Evolutionary conservation across 176 grass and related monocot genomes (phyloP).

Genomic region (Carex myosuroides): DNA sequence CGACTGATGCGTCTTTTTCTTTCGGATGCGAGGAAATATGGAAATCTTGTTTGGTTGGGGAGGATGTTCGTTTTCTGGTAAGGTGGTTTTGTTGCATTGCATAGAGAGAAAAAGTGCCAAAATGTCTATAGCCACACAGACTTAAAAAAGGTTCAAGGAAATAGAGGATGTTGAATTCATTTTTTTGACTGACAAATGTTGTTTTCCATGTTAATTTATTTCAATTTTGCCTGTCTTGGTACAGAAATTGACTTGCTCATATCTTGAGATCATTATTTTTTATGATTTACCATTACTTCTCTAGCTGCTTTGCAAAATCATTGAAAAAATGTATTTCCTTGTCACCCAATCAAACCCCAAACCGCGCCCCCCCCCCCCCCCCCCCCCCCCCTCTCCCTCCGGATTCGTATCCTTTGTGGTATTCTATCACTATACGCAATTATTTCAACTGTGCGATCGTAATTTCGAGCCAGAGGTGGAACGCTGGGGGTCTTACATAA

Average conservation of each 20-base stretch:
- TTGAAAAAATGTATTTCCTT: background rate
- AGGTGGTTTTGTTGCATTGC: background rate
- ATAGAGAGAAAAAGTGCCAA: background rate
- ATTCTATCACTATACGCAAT: too few species aligned
- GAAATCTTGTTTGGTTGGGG: background rate
- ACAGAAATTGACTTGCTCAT: too few species aligned
- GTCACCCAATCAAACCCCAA: too few species aligned
- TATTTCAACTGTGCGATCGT: too few species aligned
- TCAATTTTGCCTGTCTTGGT: background rate
- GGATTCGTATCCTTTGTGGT: too few species aligned
- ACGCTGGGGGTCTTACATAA: too few species aligned
- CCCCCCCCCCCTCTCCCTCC: too few species aligned
- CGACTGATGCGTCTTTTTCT: background rate
- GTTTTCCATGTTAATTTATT: background rate
- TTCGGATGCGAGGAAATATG: background rate
- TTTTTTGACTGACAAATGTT: background rate
- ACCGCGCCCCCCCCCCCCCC: too few species aligned
- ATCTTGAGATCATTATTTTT: background rate
- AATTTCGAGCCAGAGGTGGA: too few species aligned
- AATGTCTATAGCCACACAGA: slow-evolving; percentile 5
- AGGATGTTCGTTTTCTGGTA: background rate
- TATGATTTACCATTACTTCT: background rate
- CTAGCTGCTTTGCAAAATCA: background rate
- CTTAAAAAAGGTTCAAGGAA: background rate
- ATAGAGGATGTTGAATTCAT: background rate